phyloP scores from a whole-genome alignment of 31 red algal species.

The Endocladia muricata region DNA sequence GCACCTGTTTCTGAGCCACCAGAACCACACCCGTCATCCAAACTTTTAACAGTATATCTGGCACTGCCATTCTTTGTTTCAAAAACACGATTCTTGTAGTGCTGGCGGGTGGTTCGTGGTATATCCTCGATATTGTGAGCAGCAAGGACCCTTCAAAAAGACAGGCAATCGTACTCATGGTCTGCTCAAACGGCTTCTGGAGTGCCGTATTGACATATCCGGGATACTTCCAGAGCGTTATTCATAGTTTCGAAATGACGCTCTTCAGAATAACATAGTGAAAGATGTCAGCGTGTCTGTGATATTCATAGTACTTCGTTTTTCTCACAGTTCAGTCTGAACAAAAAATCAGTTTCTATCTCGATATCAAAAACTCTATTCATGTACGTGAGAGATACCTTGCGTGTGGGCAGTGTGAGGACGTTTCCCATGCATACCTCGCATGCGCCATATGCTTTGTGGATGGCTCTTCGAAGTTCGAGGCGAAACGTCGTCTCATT shows the following conservation, averaged over 20 bases:
- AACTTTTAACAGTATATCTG: too few species aligned
- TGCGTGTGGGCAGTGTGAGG: not conserved
- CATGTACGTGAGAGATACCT: conserved; percentile 25
- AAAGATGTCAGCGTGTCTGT: conserved; percentile 22
- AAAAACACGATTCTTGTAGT: too few species aligned
- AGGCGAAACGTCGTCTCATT: not conserved
- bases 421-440: conserved; percentile 8
- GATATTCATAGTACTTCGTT: not conserved
- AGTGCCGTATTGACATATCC: conserved; percentile 15
- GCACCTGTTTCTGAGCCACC: too few species aligned
- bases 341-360: conserved; percentile 28
- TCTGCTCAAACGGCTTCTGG: not conserved
- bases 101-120: too few species aligned
- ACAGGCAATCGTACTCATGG: too few species aligned
- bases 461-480: not conserved
- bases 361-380: conserved; percentile 26
- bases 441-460: not conserved
- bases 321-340: not conserved
- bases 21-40: too few species aligned
- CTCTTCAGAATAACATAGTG: not conserved
- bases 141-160: too few species aligned
- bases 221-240: not conserved
- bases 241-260: not conserved
- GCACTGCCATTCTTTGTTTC: too few species aligned
- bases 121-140: too few species aligned